phyloP scores from a whole-genome alignment of 2,329 filamentous ascomycete genomes.

The Furcasterigmium sp. region DNA sequence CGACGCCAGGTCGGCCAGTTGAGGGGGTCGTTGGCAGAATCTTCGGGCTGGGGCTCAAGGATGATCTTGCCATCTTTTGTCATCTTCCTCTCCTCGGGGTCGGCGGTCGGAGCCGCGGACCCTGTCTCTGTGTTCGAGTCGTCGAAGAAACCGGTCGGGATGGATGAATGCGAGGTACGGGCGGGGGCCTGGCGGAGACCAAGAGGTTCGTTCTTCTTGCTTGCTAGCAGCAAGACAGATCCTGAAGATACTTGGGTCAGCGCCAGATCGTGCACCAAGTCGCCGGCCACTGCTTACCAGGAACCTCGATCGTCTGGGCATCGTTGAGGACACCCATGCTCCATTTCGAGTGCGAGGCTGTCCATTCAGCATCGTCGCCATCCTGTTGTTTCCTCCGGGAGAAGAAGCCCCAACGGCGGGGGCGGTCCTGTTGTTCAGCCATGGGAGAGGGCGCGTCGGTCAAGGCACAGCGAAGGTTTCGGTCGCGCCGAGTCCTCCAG shows the following conservation, averaged over 20 bases:
- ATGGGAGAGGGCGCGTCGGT: no score
- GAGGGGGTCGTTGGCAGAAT: slow-evolving; percentile 82
- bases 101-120: slow-evolving; percentile 1
- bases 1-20: slow-evolving; percentile 85
- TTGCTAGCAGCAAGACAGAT: slow-evolving; percentile 52
- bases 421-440: no score
- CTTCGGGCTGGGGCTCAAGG: slow-evolving; percentile 85
- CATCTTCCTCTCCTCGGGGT: slow-evolving; percentile 57
- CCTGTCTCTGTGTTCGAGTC: slow-evolving; percentile 8
- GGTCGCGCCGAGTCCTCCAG: no score
- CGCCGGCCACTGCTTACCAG: slow-evolving; percentile 49
- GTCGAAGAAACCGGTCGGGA: slow-evolving; percentile 36
- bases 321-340: slow-evolving; percentile 81
- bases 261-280: background rate
- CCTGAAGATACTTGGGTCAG: slow-evolving; percentile 28
- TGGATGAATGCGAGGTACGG: slow-evolving; percentile 53
- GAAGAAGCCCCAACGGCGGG: no score
- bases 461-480: no score
- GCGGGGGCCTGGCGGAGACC: slow-evolving; percentile 52
- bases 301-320: slow-evolving; percentile 76
- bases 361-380: slow-evolving; percentile 1
- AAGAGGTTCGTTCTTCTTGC: slow-evolving; percentile 53
- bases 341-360: slow-evolving; percentile 36
- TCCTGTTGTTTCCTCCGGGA: slow-evolving; percentile 2
- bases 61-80: slow-evolving; percentile 81